Percentiles rank a stretch among this genome's conserved stretches.
Evolutionary conservation across 352 stramenopile species (phyloP).

Genomic region (Phytopythium mirpurense): DNA sequence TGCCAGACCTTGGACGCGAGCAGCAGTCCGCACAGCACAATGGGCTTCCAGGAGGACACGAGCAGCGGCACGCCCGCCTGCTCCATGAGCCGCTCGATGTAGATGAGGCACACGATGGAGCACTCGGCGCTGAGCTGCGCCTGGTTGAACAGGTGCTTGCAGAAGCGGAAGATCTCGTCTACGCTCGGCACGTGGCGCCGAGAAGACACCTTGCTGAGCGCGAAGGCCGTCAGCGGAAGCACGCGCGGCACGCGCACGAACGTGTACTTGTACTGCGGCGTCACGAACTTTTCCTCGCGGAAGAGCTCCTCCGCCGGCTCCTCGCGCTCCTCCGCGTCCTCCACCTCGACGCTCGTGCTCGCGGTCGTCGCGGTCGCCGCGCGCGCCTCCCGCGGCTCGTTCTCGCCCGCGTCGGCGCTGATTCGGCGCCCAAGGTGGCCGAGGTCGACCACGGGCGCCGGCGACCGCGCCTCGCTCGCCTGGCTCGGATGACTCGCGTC

Average conservation of each 20-base stretch:
- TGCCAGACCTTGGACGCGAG: conserved; percentile 99
- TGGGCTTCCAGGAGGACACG: conserved; percentile 95
- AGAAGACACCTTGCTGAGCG: conserved; percentile 80
- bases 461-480: conserved; percentile 16
- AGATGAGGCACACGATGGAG: conserved; percentile 98
- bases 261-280: conserved; percentile 86
- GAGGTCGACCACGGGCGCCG: conserved; percentile 10
- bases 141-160: conserved; percentile 95
- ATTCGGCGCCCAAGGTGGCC: conserved; percentile 1
- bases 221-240: conserved; percentile 71
- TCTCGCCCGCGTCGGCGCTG: conserved; percentile 1
- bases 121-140: conserved; percentile 97
- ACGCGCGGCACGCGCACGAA: conserved; percentile 71
- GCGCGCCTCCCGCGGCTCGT: background rate
- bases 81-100: conserved; percentile 99
- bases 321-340: conserved; percentile 51
- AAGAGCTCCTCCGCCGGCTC: conserved; percentile 80
- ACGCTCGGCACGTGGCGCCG: conserved; percentile 84
- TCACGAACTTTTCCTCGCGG: conserved; percentile 86
- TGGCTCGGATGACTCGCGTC: background rate
- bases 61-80: conserved; percentile 93
- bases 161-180: conserved; percentile 91
- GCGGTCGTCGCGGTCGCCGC: conserved; percentile 10
- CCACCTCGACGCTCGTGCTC: conserved; percentile 7
- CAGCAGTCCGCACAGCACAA: conserved; percentile 96